Evolutionary conservation across 1,139 yeast species (phyloP).

Genomic region (Kluyveromyces sp.): DNA sequence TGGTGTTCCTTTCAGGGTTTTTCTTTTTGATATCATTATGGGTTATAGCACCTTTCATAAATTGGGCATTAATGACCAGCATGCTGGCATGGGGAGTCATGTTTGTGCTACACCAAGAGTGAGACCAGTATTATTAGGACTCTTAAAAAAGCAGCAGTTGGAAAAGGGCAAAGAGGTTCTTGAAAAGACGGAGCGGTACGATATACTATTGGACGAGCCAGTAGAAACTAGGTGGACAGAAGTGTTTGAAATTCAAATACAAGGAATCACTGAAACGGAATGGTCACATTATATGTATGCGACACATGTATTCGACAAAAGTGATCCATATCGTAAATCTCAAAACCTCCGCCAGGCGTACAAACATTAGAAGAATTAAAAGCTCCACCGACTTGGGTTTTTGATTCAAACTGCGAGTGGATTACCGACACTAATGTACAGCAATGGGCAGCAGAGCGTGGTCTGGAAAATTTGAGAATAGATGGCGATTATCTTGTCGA

Average conservation of each 20-base stretch:
- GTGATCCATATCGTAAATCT: constrained; percentile 44
- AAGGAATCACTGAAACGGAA: constrained; percentile 49
- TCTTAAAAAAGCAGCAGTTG: constrained; percentile 17
- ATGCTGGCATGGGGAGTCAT: constrained; percentile 49
- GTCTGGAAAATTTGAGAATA: constrained; percentile 41
- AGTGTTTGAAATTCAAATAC: constrained; percentile 65
- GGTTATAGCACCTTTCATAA: constrained; percentile 54
- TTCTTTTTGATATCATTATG: constrained; percentile 38
- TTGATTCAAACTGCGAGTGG: constrained; percentile 62
- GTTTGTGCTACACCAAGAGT: constrained; percentile 49
- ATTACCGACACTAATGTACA: constrained; percentile 46
- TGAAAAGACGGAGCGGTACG: constrained; percentile 37
- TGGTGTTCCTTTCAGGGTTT: constrained; percentile 41
- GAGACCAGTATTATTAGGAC: constrained; percentile 33
- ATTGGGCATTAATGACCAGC: constrained; percentile 54
- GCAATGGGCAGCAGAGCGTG: constrained; percentile 47
- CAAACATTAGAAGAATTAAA: constrained; percentile 45
- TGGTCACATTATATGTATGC: constrained; percentile 55
- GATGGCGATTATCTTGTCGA: constrained; percentile 47
- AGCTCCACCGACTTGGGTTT: constrained; percentile 74
- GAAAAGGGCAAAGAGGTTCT: constrained; percentile 18
- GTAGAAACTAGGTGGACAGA: constrained; percentile 60
- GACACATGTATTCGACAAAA: constrained; percentile 42
- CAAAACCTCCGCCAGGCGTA: constrained; percentile 66
- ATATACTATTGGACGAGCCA: constrained; percentile 59